A percentile compares a stretch with the other conserved stretches of the same genome.
Evolutionary conservation across 805 yeast genomes (phyloP).

Genomic region (Candida ovalis): DNA sequence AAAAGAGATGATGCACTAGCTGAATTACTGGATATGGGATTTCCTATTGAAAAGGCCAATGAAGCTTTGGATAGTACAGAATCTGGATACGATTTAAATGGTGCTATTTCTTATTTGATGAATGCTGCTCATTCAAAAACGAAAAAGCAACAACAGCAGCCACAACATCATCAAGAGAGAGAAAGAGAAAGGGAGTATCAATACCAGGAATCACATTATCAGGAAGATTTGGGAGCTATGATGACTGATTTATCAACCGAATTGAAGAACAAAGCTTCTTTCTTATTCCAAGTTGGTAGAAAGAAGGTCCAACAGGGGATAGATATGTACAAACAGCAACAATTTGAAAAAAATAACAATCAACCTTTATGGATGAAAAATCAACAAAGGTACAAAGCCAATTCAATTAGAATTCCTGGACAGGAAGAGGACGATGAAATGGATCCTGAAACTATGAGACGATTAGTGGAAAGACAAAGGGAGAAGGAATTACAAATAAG

Average conservation of each 20-base stretch:
- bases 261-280: slow-evolving; percentile 56
- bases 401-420: slow-evolving; percentile 29
- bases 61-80: slow-evolving; percentile 52
- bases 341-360: slow-evolving; percentile 27
- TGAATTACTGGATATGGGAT: slow-evolving; percentile 77
- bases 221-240: slow-evolving; percentile 35
- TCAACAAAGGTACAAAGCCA: slow-evolving; percentile 44
- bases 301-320: slow-evolving; percentile 60
- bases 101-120: slow-evolving; percentile 67
- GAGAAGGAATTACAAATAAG: slow-evolving; percentile 32
- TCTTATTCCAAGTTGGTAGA: slow-evolving; percentile 53
- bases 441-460: slow-evolving; percentile 38
- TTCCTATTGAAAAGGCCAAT: slow-evolving; percentile 55
- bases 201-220: slow-evolving; percentile 2
- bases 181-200: background rate
- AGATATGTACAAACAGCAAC: slow-evolving; percentile 48
- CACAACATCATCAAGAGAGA: background rate
- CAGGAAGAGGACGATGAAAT: slow-evolving; percentile 46
- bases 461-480: slow-evolving; percentile 37
- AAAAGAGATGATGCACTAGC: slow-evolving; percentile 53
- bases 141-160: slow-evolving; percentile 3
- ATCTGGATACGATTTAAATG: slow-evolving; percentile 54
- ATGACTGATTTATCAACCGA: slow-evolving; percentile 55
- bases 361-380: slow-evolving; percentile 77
- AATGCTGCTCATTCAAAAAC: slow-evolving; percentile 46